Base-by-base conservation (phyloP, 2,329 filamentous ascomycete species). In the Aspergillus aculeatinus region DNA sequence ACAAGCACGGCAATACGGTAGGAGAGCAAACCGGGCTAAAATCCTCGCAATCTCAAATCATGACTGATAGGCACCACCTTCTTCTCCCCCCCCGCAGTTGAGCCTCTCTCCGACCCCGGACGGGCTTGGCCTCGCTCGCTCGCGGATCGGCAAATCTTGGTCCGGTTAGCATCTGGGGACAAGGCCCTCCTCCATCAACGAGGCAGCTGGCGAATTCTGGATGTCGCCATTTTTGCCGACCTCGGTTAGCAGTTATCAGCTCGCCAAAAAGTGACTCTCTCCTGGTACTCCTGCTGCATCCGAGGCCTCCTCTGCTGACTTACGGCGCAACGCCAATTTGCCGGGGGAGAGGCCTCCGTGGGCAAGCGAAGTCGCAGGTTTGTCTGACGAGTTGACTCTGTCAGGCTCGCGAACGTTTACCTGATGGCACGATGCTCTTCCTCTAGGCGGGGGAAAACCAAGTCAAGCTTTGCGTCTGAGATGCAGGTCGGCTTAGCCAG, bases 101-200 rank as follows among this genome's bases (percentile, higher is more conserved):
- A 60, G 60, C 59, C 57, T 64, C 63, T 39, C 53, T 59, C 19
- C 50, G 51, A 59, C 60, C 57, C 60, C 62, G 57, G 62, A 64
- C 23, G 42, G 57, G n/a, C 29, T 50, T 51, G 55, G 42, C 50
- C 50, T 57, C 53, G 55, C 25, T 52, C 48, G 44, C 56, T 55
- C 60, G 29, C 47, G 21, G 52, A 60, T 62, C 62, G 60, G 60
- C 55, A 52, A 39, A 47, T 58, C 57, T 55, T 62, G 62, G 54
- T 60, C 51, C 48, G 47, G 5, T 52, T 39, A 48, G 44, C 31
- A 47, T 52, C 42, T 51, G 6, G 29, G 33, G 23, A 21, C 16
- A 11, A 42, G 51, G n/a, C 16, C 9, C 19, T 33, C 44, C 31
- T 44, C 29, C 19, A 29, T 48, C 25, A 33, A 48, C 39, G n/a